phyloP scores from a whole-genome alignment of 371 early-diverging fungal species.

The Mortierella sp. region DNA sequence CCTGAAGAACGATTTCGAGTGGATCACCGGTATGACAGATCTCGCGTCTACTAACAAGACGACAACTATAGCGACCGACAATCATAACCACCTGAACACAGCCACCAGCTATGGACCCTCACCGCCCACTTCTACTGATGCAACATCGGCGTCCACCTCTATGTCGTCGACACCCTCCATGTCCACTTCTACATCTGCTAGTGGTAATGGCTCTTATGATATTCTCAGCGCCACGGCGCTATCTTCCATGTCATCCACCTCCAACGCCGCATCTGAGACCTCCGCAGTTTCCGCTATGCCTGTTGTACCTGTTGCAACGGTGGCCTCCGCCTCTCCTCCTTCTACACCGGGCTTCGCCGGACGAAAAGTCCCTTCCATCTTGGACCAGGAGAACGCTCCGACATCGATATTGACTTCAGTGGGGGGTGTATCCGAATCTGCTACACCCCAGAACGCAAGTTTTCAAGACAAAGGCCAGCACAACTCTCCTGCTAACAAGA shows the following conservation, averaged over 20 bases:
- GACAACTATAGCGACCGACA: background rate
- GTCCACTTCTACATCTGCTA: background rate
- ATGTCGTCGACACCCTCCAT: background rate
- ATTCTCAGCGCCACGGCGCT: background rate
- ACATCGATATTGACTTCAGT: too few species aligned
- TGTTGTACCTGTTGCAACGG: background rate
- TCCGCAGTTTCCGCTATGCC: background rate
- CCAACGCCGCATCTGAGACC: background rate
- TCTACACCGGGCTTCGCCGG: too few species aligned
- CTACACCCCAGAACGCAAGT: too few species aligned
- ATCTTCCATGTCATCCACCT: background rate
- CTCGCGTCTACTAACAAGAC: conserved; percentile 9
- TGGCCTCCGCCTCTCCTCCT: too few species aligned
- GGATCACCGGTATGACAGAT: conserved; percentile 21
- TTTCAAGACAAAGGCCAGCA: too few species aligned
- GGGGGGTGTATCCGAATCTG: too few species aligned
- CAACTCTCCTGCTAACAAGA: too few species aligned
- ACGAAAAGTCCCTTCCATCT: too few species aligned
- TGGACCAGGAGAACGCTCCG: too few species aligned
- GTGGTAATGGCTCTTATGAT: background rate
- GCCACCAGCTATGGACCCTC: conserved; percentile 1
- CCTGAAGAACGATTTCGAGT: conserved; percentile 21
- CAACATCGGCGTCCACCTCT: conserved; percentile 1
- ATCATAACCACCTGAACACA: conserved; percentile 1
- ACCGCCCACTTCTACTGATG: background rate